phyloP scores from a whole-genome alignment of 2,329 filamentous ascomycete species.

The Neocucurbitaria cava region DNA sequence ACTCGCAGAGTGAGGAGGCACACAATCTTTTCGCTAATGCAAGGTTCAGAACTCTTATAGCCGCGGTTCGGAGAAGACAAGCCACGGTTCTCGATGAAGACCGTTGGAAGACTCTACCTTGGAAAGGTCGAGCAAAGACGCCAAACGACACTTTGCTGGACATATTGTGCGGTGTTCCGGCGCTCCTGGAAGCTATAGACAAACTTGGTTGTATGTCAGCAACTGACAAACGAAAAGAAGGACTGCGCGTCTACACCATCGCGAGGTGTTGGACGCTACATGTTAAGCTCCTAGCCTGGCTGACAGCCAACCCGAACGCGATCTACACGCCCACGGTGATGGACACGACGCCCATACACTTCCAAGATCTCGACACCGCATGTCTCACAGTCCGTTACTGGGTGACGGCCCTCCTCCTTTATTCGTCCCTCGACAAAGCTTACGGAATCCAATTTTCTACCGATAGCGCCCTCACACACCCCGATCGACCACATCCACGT shows the following conservation, averaged over 20 bases:
- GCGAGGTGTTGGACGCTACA: constrained; percentile 30
- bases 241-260: constrained; percentile 9
- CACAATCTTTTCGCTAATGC: constrained; percentile 33
- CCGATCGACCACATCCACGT: constrained; percentile 26
- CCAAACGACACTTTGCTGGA: constrained; percentile 46
- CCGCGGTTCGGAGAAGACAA: constrained; percentile 46
- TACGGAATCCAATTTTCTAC: constrained; percentile 10
- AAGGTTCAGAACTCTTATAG: constrained; percentile 27
- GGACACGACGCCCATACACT: constrained; percentile 19
- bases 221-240: constrained; percentile 5
- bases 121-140: constrained; percentile 39
- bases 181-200: constrained; percentile 40
- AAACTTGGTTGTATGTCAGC: constrained; percentile 7
- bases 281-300: constrained; percentile 28
- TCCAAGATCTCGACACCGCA: constrained; percentile 23
- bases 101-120: constrained; percentile 48
- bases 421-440: constrained; percentile 25
- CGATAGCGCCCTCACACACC: constrained; percentile 12
- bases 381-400: constrained; percentile 35
- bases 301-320: constrained; percentile 10
- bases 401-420: constrained; percentile 29
- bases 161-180: constrained; percentile 40
- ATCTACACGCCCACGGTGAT: constrained; percentile 16
- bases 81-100: constrained; percentile 36
- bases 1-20: constrained; percentile 19